Evolutionary conservation across 1,284 basidiomycete species (phyloP).

Genomic region (Flammula alnicola): DNA sequence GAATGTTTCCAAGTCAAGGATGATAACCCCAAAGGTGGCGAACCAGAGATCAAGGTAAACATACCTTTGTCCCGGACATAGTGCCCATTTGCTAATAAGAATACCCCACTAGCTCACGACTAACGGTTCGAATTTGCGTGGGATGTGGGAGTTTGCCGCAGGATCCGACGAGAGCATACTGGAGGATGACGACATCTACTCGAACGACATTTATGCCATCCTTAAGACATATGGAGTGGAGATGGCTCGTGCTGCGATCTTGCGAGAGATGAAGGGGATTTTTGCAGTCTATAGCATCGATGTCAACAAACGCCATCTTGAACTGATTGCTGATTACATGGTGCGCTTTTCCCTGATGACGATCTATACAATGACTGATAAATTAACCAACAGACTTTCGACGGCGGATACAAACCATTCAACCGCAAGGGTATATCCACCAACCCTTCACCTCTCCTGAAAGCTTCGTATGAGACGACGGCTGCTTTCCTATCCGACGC

Average conservation of each 20-base stretch:
- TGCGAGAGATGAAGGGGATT: conserved; percentile 88
- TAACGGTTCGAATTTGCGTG: conserved; percentile 91
- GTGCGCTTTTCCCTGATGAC: conserved; percentile 49
- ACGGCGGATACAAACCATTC: conserved; percentile 97
- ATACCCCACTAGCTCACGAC: conserved; percentile 72
- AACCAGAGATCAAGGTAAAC: conserved; percentile 55
- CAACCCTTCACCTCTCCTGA: conserved; percentile 91
- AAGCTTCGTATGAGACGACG: conserved; percentile 98
- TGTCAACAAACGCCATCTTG: conserved; percentile 93
- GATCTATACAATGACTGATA: conserved; percentile 1
- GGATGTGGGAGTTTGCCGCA: conserved; percentile 88
- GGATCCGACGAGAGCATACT: conserved; percentile 69
- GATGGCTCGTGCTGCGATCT: conserved; percentile 92
- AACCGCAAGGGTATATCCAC: conserved; percentile 94
- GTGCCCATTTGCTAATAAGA: not conserved
- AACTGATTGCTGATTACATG: conserved; percentile 99
- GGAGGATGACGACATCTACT: conserved; percentile 85
- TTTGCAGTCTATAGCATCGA: conserved; percentile 99
- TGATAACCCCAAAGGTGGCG: conserved; percentile 49
- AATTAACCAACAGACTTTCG: conserved; percentile 77
- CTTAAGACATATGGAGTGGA: conserved; percentile 96
- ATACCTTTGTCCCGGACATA: not conserved
- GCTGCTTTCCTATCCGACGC: conserved; percentile 96
- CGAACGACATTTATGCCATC: conserved; percentile 96
- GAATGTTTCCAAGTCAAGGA: conserved; percentile 80